Conservation (phyloP, 345 rosid species). For the Rhizophora apiculata region DNA sequence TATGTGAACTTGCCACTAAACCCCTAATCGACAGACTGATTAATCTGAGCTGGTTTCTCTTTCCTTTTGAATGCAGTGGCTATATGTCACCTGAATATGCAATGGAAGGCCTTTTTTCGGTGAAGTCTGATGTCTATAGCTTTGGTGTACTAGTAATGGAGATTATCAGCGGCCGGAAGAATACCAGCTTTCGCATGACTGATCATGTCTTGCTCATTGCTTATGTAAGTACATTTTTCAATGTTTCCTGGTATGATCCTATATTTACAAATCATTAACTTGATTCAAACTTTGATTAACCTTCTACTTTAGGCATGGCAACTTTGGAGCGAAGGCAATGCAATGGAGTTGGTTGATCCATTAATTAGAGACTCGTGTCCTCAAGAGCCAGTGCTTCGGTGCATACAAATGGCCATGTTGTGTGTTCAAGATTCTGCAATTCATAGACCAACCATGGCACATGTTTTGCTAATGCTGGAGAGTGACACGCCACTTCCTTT, state of each 20-base stretch:
- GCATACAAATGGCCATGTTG: conserved; percentile 26
- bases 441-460: conserved; percentile 25
- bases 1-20: background rate
- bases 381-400: conserved; percentile 6
- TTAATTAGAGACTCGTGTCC: conserved; percentile 14
- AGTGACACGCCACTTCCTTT: conserved; percentile 15
- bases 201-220: conserved; percentile 19
- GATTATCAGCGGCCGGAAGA: conserved; percentile 25
- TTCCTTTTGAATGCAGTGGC: conserved; percentile 17
- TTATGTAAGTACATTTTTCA: conserved; percentile 17
- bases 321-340: conserved; percentile 23
- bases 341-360: conserved; percentile 20
- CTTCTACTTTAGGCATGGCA: conserved; percentile 23
- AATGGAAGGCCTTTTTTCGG: conserved; percentile 33
- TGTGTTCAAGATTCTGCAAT: conserved; percentile 29
- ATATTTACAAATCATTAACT: background rate
- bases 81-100: conserved; percentile 35
- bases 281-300: background rate
- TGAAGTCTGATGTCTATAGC: conserved; percentile 33
- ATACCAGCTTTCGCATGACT: conserved; percentile 23
- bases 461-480: conserved; percentile 22
- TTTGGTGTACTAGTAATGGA: conserved; percentile 26
- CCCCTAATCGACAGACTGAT: background rate
- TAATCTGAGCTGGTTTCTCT: background rate
- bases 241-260: background rate